A percentile compares a stretch with the other conserved stretches of the same genome.
Evolutionary conservation across 2,329 filamentous ascomycete genomes (phyloP).

Genomic region (Exophiala lecanii-corni): DNA sequence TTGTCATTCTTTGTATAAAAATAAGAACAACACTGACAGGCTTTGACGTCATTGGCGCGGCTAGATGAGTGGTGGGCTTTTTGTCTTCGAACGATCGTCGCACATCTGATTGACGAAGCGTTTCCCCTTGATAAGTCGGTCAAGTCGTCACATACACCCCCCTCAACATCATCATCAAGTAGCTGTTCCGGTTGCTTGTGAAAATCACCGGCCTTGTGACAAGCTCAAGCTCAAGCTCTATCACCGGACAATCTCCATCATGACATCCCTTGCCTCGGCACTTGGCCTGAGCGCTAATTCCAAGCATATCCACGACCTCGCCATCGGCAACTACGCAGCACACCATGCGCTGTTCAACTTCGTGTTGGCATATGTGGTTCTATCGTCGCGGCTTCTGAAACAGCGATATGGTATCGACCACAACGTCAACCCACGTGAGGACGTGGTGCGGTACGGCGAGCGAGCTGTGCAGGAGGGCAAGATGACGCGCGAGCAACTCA

Average conservation of each 20-base stretch:
- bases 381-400: constrained; percentile 43
- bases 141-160: background rate
- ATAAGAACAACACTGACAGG: no score
- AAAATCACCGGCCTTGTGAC: no score
- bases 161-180: background rate
- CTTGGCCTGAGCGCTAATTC: constrained; percentile 10
- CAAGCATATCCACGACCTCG: background rate
- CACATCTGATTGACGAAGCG: no score
- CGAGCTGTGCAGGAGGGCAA: constrained; percentile 41
- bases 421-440: constrained; percentile 44
- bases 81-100: no score
- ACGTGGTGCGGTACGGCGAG: constrained; percentile 44
- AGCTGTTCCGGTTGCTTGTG: no score
- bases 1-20: no score
- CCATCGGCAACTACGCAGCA: constrained; percentile 28
- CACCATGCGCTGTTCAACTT: constrained; percentile 38
- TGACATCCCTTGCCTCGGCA: constrained; percentile 9
- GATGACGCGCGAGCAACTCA: constrained; percentile 39
- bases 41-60: no score
- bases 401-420: constrained; percentile 44
- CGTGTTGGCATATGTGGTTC: constrained; percentile 40
- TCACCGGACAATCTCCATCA: no score
- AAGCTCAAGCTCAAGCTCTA: no score
- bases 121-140: no score
- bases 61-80: no score